phyloP scores from a whole-genome alignment of 2,329 filamentous ascomycete species.

The Beauveria medogensis region DNA sequence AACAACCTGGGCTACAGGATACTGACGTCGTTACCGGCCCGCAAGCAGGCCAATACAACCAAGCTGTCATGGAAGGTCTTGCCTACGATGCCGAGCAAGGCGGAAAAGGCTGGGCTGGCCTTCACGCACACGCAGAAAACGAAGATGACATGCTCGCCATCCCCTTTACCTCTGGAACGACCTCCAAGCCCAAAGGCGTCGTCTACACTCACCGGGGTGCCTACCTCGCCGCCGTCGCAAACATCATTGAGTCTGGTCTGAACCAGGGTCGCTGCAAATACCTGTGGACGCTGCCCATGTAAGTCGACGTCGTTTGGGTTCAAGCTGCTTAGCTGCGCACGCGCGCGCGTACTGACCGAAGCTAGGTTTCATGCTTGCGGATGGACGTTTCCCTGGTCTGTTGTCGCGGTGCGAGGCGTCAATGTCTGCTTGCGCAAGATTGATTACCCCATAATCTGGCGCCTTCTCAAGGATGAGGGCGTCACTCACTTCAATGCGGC shows the following conservation, averaged over 20 bases:
- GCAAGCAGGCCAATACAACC: constrained; percentile 71
- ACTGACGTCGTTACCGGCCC: constrained; percentile 69
- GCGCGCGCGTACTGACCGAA: neutral
- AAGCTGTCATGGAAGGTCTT: constrained; percentile 74
- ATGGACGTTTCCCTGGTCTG: constrained; percentile 90
- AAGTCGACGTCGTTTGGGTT: constrained; percentile 34
- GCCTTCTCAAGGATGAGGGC: constrained; percentile 71
- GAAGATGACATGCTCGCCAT: constrained; percentile 81
- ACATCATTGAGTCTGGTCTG: constrained; percentile 81
- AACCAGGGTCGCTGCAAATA: constrained; percentile 72
- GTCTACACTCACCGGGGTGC: constrained; percentile 82
- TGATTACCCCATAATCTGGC: constrained; percentile 90
- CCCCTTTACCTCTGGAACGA: constrained; percentile 91
- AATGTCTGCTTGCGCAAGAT: constrained; percentile 93
- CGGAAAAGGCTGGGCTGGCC: constrained; percentile 63
- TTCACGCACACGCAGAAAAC: constrained; percentile 60
- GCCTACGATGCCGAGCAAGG: constrained; percentile 61
- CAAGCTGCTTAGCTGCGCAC: too few relatives aligned
- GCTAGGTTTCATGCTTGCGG: constrained; percentile 55
- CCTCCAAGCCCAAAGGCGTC: constrained; percentile 84
- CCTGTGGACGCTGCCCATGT: constrained; percentile 90
- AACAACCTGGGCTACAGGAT: constrained; percentile 44
- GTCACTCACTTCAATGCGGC: constrained; percentile 96
- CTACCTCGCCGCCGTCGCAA: constrained; percentile 77
- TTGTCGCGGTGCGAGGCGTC: constrained; percentile 89